Conservation (phyloP, 768 basidiomycete species). For the Leucocoprinus birnbaumii region DNA sequence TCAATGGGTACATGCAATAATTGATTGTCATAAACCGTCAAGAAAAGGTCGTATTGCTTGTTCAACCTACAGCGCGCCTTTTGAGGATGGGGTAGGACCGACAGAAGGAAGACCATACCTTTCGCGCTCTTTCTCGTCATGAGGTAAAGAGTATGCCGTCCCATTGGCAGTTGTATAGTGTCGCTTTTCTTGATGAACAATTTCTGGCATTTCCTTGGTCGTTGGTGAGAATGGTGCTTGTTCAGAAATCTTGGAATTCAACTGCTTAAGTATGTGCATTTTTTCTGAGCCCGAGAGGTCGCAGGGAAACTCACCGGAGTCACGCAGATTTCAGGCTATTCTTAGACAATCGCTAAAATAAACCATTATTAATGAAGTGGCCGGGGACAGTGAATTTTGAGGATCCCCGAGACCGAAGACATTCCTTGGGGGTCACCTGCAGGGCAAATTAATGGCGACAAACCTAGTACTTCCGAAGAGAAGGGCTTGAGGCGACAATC, state of each 20-base stretch:
- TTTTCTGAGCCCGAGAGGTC: no score
- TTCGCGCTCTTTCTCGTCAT: slow-evolving; percentile 3
- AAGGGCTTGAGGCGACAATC: no score
- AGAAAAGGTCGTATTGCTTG: not conserved
- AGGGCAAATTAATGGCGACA: no score
- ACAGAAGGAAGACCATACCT: not conserved
- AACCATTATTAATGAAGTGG: not conserved
- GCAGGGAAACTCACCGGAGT: no score
- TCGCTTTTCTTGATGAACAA: not conserved
- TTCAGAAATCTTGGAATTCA: no score
- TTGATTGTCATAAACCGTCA: not conserved
- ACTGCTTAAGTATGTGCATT: no score
- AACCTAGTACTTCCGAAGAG: no score
- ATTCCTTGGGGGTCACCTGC: not conserved
- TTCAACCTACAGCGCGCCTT: not conserved
- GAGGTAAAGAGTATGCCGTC: slow-evolving; percentile 5
- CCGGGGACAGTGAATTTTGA: no score
- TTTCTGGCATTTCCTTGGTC: not conserved
- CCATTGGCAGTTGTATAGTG: not conserved
- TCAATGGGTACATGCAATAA: not conserved
- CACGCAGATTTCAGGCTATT: no score
- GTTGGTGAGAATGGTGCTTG: no score
- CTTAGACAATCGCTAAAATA: no score
- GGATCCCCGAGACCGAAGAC: slow-evolving; percentile 1
- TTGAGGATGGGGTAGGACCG: not conserved